Base-by-base conservation (phyloP, 108 stramenopile genomes). In the Chaetoceros muelleri region DNA sequence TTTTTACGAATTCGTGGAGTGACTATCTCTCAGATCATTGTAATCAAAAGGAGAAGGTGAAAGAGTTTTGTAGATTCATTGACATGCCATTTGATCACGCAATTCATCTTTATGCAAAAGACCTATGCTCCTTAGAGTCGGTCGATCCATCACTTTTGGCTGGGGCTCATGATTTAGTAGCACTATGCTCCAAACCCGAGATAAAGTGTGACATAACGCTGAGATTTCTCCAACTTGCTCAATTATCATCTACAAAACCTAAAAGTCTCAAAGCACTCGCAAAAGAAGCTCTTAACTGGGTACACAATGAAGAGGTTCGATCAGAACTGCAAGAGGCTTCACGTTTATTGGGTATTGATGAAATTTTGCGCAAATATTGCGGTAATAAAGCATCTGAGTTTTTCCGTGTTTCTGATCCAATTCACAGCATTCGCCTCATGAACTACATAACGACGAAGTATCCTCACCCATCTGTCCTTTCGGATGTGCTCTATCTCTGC, bases 271-370 rank as follows among this genome's bases (percentile, higher is more conserved):
- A 70, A 53, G 48, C 61, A 8, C 65, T 92, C 31, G 79, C 85
- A 10, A 58, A 56, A 30, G 72, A 85, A 26, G 84, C 86, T 8
- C 58, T 86, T 56, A 55, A 65, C 18, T 83, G 80, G 82, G 80
- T 83, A 10, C 61, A 75, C 13, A 76, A 72, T 55, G 78, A 79
- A 28, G 67, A 69, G 16, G 68, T 80, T 30, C 72, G 67, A 28
- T 83, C 82, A 21, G 86, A 92, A 53, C 60, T 92, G 24, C 70
- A 83, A 59, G 90, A 92, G 63, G 90, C 84, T 2, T 59, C 76
- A 24, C 54, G 90, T 21, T 62, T 92, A 2, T 61, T 92, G 19
- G 50, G 72, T 19, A 83, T 92, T 28, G 79, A 84, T 62, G 63
- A 61, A 3, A 78, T 92, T 53, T 76, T 92, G 28, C 56, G 76